phyloP scores from a whole-genome alignment of 2,329 filamentous ascomycete species.

The Fusarium sp. region DNA sequence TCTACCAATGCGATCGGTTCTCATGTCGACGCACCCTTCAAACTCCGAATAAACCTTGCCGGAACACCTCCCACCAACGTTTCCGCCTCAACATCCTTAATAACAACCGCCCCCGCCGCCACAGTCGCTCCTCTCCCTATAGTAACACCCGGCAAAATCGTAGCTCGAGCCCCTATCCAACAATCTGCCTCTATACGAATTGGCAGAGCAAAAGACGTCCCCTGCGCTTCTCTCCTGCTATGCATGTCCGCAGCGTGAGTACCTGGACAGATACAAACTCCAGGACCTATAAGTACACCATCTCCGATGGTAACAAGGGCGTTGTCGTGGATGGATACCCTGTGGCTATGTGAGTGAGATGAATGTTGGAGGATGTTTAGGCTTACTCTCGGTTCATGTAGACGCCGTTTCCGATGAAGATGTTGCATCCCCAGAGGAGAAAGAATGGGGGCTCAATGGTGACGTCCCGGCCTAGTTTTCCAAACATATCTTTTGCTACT shows the following conservation, averaged over 20 bases:
- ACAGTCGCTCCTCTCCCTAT: conserved; percentile 19
- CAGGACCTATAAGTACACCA: conserved; percentile 4
- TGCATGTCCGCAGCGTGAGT: conserved; percentile 7
- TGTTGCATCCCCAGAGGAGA: conserved; percentile 21
- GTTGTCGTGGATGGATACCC: conserved; percentile 12
- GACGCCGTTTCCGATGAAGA: conserved; percentile 2
- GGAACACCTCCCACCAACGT: conserved; percentile 24
- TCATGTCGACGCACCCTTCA: not conserved
- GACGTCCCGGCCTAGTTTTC: not conserved
- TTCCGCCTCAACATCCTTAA: conserved; percentile 16
- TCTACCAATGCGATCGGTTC: not conserved
- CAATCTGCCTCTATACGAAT: conserved; percentile 18
- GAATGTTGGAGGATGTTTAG: accelerated
- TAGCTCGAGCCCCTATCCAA: conserved; percentile 19
- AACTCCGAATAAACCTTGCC: conserved; percentile 8
- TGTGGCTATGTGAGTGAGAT: not conserved
- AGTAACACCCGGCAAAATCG: conserved; percentile 9
- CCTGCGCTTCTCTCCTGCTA: not conserved
- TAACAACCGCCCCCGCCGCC: conserved; percentile 17
- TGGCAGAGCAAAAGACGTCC: conserved; percentile 19
- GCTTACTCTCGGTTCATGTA: conserved; percentile 26
- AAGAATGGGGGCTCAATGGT: conserved; percentile 20
- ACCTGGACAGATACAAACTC: conserved; percentile 11
- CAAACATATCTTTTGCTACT: conserved; percentile 8
- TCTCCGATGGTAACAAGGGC: conserved; percentile 17